These are phyloP conservation scores for Neopestalotiopsis sp. DNA, from an alignment of 2,329 filamentous ascomycete genomes.

Conservation along the genomic window DNA sequence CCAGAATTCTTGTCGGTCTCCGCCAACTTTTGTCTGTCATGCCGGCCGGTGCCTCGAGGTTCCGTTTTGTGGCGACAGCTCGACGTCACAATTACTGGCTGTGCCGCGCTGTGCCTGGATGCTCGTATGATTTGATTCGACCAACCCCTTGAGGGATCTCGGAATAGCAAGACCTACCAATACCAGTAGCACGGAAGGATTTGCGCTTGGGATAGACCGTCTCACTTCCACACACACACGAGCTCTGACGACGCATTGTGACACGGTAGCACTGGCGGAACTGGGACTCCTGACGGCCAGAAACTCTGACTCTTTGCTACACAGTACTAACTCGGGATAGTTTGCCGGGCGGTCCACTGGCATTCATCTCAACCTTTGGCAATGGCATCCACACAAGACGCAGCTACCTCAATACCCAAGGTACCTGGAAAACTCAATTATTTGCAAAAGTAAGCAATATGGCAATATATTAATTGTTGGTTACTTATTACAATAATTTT, in stretches of 20 bases:
- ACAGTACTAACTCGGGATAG: background rate
- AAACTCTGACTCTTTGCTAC: background rate
- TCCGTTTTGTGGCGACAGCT: background rate
- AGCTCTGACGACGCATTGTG: background rate
- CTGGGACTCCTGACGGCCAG: background rate
- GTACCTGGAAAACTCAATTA: too few species aligned
- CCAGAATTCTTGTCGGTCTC: background rate
- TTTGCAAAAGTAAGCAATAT: too few species aligned
- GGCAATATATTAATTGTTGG: too few species aligned
- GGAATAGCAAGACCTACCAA: conserved; percentile 1
- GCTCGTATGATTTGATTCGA: background rate
- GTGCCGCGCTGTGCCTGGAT: conserved; percentile 1
- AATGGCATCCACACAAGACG: too few species aligned
- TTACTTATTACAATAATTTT: too few species aligned
- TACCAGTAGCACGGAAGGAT: background rate
- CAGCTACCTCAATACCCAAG: too few species aligned
- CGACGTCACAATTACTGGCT: background rate
- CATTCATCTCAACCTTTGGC: too few species aligned
- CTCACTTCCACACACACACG: background rate
- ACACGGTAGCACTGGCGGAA: background rate
- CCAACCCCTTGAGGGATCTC: background rate
- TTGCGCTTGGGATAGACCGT: too few species aligned
- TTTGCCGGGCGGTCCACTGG: background rate
- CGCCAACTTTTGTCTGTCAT: background rate
- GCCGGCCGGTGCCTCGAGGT: too few species aligned